phyloP scores from a whole-genome alignment of 2,329 filamentous ascomycete species.

The Didymella sp. region DNA sequence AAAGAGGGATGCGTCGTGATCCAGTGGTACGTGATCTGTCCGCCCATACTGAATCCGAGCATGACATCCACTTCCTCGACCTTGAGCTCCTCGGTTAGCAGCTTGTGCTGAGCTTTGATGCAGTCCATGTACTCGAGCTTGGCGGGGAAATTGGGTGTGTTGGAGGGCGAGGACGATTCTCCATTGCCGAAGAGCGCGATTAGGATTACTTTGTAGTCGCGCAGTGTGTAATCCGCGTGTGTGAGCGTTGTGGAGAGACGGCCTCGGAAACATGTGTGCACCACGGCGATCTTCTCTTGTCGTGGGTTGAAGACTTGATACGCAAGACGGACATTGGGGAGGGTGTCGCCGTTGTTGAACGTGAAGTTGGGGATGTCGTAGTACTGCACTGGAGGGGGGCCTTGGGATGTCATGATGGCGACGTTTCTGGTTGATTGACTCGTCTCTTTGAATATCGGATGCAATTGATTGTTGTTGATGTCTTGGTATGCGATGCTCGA shows the following conservation, averaged over 20 bases:
- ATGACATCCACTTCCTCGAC: slow-evolving; percentile 56
- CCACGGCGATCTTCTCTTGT: slow-evolving; percentile 45
- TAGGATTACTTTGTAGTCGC: slow-evolving; percentile 60
- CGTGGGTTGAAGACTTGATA: slow-evolving; percentile 37
- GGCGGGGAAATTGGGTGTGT: slow-evolving; percentile 57
- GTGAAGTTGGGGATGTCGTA: slow-evolving; percentile 29
- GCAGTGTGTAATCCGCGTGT: slow-evolving; percentile 54
- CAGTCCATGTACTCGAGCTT: slow-evolving; percentile 59
- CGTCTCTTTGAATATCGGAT: background rate
- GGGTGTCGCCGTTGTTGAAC: slow-evolving; percentile 26
- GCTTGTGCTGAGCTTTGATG: slow-evolving; percentile 58
- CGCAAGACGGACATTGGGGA: slow-evolving; percentile 26
- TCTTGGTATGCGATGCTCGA: background rate
- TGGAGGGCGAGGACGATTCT: slow-evolving; percentile 61
- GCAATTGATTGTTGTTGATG: background rate
- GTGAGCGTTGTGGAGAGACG: slow-evolving; percentile 58
- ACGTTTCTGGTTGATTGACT: background rate
- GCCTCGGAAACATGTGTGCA: slow-evolving; percentile 64
- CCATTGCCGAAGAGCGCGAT: slow-evolving; percentile 62
- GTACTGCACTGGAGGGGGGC: slow-evolving; percentile 19
- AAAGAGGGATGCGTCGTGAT: slow-evolving; percentile 59
- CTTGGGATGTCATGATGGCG: slow-evolving; percentile 22
- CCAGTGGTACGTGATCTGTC: slow-evolving; percentile 63
- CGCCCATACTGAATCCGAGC: slow-evolving; percentile 65
- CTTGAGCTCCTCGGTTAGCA: slow-evolving; percentile 52